Percentiles rank a stretch among this genome's conserved stretches.
Evolutionary conservation across 108 stramenopile genomes (phyloP).

Genomic region (Cyclostephanos invisitatus): DNA sequence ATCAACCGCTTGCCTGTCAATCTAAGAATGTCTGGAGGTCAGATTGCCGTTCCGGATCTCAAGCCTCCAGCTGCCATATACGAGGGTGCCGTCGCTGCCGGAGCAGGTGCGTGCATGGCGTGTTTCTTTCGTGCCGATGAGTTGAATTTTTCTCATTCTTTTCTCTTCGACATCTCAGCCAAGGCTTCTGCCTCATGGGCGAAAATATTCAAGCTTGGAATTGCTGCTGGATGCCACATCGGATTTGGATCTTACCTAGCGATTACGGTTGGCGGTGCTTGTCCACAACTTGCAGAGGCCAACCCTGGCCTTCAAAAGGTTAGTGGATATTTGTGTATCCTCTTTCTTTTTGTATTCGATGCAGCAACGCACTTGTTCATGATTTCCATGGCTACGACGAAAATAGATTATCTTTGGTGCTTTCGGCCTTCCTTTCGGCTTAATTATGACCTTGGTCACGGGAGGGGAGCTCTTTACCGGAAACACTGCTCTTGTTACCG

Average conservation of each 20-base stretch:
- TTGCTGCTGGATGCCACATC: conserved; percentile 86
- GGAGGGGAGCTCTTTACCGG: conserved; percentile 74
- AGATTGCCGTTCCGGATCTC: conserved; percentile 42
- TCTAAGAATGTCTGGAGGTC: conserved; percentile 63
- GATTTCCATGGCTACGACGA: neutral
- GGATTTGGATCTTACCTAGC: conserved; percentile 87
- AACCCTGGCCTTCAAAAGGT: conserved; percentile 90
- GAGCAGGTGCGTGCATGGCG: conserved; percentile 34
- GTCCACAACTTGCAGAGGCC: conserved; percentile 76
- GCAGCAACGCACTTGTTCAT: neutral
- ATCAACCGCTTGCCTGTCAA: conserved; percentile 27
- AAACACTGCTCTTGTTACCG: conserved; percentile 82
- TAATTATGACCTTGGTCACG: conserved; percentile 83
- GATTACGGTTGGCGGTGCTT: conserved; percentile 83
- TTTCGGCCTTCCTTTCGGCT: conserved; percentile 85
- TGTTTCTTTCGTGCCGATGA: neutral
- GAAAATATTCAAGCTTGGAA: conserved; percentile 85
- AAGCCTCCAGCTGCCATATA: conserved; percentile 80
- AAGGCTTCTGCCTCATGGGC: conserved; percentile 67
- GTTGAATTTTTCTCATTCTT: neutral
- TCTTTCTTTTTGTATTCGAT: neutral
- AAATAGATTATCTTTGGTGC: conserved; percentile 76
- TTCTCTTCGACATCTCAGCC: conserved; percentile 19
- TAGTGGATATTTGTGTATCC: conserved; percentile 5
- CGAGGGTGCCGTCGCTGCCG: conserved; percentile 78